A percentile compares a stretch with the other conserved stretches of the same genome.
These are phyloP conservation scores for Aspergillus mulundensis DNA, from an alignment of 495 filamentous ascomycete species.

Conservation along the genomic window DNA sequence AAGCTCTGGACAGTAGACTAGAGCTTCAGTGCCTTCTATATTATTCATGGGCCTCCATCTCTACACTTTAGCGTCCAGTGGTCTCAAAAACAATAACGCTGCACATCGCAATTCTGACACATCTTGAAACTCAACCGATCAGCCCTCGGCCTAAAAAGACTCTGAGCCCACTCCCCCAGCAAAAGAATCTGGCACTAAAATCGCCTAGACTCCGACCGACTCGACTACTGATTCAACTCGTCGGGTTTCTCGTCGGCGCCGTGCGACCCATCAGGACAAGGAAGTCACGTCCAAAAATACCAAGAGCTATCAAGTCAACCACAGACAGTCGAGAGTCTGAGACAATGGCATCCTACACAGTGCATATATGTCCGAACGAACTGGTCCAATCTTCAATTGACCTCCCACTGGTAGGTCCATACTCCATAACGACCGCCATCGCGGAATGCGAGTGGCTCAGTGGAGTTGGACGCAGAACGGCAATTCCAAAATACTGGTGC, in stretches of 20 bases:
- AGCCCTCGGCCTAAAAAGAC: not conserved
- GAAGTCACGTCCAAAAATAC: not conserved
- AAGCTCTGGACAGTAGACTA: not conserved
- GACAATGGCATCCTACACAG: not conserved
- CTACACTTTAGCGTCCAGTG: no score
- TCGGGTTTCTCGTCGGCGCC: not conserved
- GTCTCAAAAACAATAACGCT: conserved; percentile 1
- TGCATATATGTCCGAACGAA: conserved; percentile 12
- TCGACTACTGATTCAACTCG: conserved; percentile 24
- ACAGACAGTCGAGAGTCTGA: not conserved
- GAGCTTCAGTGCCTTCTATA: not conserved
- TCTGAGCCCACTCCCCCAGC: not conserved
- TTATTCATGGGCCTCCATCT: not conserved
- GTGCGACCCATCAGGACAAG: conserved; percentile 10
- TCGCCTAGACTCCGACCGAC: conserved; percentile 27
- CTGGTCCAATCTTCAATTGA: conserved; percentile 4
- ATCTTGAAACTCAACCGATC: not conserved
- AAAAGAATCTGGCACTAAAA: conserved; percentile 10
- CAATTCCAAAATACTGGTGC: conserved; percentile 7
- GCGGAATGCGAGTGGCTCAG: not conserved
- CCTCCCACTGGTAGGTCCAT: not conserved
- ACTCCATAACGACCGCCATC: not conserved
- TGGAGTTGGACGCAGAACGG: not conserved
- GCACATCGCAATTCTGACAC: conserved; percentile 9
- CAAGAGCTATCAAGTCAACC: conserved; percentile 10